Evolutionary conservation across 2,329 filamentous ascomycete species (phyloP), one percentile per base, ranked within the genome.

Genomic region (Colletotrichum sp.): DNA sequence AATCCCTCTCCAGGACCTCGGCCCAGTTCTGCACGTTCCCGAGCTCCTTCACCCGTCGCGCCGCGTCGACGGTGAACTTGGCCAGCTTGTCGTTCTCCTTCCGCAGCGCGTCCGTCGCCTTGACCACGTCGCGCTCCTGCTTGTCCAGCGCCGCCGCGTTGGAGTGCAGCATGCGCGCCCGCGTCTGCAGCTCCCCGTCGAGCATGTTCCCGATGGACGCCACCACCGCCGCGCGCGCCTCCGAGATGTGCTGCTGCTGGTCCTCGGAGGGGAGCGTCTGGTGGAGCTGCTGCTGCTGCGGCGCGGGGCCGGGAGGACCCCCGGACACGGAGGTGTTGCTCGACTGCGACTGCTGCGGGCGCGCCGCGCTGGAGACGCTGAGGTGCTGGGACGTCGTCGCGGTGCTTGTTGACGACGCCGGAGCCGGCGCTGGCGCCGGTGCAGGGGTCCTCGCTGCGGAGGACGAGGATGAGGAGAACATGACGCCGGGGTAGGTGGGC

Each of bases 1-100:
- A 92, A 78, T 93, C 91, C 75, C 91, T 84, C 87, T 93, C 94
- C 81, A 96, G 87, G 85, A 96, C 91, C 89, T 97, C 95, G 27
- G 94, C 94, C 94, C 94, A 97, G 83, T 96, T 96, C 88, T 96
- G 94, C 81, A 96, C 91, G 82, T 96, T 93, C 28, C 94, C 94
- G 77, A 96, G 87, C 87, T 96, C 94, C 86, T 96, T 96, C 75
- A 96, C 86, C 80, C 89, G 89, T 78, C 89, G 89, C 61, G 91
- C 90, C 44, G 93, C 92, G 74, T 88, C 89, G 78, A 90, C 90
- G 7, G 92, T 92, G 79, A 95, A 87, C 78, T 90, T 90, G 78
- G 91, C 90, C 81, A 95, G 89, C 83, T 91, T 90, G 77, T 93
- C 91, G 67, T 90, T 93, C 82, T 95, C 93, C 78, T 89, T 89